These are phyloP conservation scores for Fusarium citri DNA, from an alignment of 2,329 filamentous ascomycete species.

Conservation along the genomic window DNA sequence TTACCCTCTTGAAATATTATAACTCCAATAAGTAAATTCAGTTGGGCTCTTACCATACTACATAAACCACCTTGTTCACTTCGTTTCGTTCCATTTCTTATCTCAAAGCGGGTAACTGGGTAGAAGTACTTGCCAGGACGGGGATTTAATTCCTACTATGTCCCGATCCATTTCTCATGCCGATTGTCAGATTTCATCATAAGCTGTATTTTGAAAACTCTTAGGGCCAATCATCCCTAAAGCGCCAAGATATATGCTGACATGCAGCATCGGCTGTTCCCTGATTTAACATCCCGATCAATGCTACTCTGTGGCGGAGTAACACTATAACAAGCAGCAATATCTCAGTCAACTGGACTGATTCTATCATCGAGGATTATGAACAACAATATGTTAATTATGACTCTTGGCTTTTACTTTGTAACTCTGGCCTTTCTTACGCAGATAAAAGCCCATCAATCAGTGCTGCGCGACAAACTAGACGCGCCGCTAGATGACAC, in stretches of 20 bases:
- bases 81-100: too few species aligned
- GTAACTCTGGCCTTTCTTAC: accelerated
- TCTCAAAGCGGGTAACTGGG: too few species aligned
- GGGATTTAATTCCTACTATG: background rate
- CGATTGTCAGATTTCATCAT: background rate
- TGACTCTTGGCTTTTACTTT: background rate
- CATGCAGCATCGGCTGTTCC: background rate
- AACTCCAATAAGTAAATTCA: too few species aligned
- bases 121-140: too few species aligned
- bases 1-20: too few species aligned
- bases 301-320: background rate
- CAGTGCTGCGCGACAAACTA: background rate
- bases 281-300: background rate
- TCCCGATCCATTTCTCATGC: too few species aligned
- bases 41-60: too few species aligned
- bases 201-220: background rate
- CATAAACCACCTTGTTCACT: too few species aligned
- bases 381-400: background rate
- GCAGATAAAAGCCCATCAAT: background rate
- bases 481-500: background rate
- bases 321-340: background rate
- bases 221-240: background rate
- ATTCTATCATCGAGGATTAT: background rate
- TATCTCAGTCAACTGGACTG: background rate
- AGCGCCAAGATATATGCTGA: too few species aligned